These are phyloP conservation scores for Xylaria sp. DNA, from an alignment of 2,329 filamentous ascomycete genomes.

Conservation along the genomic window DNA sequence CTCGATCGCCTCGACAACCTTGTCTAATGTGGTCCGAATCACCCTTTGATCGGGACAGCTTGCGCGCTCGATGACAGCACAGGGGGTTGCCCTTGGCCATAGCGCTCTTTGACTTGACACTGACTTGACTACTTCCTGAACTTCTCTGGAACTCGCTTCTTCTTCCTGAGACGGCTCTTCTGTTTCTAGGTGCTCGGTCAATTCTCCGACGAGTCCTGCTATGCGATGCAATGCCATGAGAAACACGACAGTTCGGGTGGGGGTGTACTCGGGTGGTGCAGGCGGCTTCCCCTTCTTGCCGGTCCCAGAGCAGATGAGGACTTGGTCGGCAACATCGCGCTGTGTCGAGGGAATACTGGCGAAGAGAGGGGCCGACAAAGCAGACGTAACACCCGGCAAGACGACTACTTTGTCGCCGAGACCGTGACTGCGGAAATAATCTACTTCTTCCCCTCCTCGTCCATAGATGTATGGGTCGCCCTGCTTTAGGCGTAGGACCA, in stretches of 20 bases:
- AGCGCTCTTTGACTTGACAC: slow-evolving; percentile 46
- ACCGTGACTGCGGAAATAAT: slow-evolving; percentile 80
- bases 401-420: slow-evolving; percentile 73
- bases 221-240: slow-evolving; percentile 95
- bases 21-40: slow-evolving; percentile 84
- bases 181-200: slow-evolving; percentile 62
- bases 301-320: slow-evolving; percentile 95
- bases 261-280: slow-evolving; percentile 80
- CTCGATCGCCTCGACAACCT: slow-evolving; percentile 85
- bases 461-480: slow-evolving; percentile 98
- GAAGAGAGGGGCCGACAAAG: slow-evolving; percentile 87
- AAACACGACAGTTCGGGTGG: slow-evolving; percentile 86
- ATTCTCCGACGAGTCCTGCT: slow-evolving; percentile 74
- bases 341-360: slow-evolving; percentile 90
- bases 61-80: slow-evolving; percentile 91
- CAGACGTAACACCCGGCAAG: slow-evolving; percentile 89
- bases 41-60: slow-evolving; percentile 95
- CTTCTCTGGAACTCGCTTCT: slow-evolving; percentile 46
- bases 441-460: slow-evolving; percentile 90
- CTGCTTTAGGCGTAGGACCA: slow-evolving; percentile 91
- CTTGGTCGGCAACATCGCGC: slow-evolving; percentile 88
- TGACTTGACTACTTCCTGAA: not conserved
- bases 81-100: slow-evolving; percentile 84
- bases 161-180: slow-evolving; percentile 48
- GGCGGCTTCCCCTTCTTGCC: slow-evolving; percentile 88